Conservation (phyloP, 2,329 filamentous ascomycete species). For the Neoarthrinium moseri region DNA sequence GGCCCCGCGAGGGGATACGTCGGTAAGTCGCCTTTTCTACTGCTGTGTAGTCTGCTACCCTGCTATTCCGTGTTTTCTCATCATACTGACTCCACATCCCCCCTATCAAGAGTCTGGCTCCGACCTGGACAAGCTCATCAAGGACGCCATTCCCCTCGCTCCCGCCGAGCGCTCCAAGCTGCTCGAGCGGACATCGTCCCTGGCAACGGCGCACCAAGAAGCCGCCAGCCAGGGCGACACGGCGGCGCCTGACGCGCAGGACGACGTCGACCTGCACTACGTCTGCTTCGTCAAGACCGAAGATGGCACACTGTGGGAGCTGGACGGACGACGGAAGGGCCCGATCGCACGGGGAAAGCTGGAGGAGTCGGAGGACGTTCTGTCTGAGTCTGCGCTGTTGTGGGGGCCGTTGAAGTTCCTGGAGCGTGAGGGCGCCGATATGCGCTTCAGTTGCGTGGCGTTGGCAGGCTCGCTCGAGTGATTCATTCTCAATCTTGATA, state of each 20-base stretch:
- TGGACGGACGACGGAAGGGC: conserved; percentile 58
- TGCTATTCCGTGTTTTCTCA: no score
- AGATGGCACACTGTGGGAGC: conserved; percentile 63
- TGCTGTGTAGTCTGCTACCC: no score
- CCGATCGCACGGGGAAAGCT: conserved; percentile 57
- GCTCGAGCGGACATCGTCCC: conserved; percentile 71
- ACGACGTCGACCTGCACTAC: conserved; percentile 89
- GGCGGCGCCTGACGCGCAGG: conserved; percentile 71
- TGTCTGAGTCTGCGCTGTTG: conserved; percentile 72
- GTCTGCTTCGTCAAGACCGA: conserved; percentile 84
- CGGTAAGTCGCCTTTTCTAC: no score
- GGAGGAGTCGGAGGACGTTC: conserved; percentile 62
- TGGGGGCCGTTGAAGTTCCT: conserved; percentile 63
- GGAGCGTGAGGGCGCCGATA: conserved; percentile 52
- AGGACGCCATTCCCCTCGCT: conserved; percentile 66
- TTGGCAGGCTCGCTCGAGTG: conserved; percentile 51
- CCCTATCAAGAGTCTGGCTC: conserved; percentile 42
- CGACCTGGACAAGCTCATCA: conserved; percentile 64
- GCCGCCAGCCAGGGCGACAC: conserved; percentile 80
- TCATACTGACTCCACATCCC: neutral
- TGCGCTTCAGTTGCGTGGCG: conserved; percentile 59
- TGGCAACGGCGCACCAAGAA: conserved; percentile 76
- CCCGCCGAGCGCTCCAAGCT: conserved; percentile 67
- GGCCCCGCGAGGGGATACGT: conserved; percentile 67
- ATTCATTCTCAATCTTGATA: neutral